Evolutionary conservation across 78 protist species (phyloP).

Genomic region (Dictyostelium purpureum): DNA sequence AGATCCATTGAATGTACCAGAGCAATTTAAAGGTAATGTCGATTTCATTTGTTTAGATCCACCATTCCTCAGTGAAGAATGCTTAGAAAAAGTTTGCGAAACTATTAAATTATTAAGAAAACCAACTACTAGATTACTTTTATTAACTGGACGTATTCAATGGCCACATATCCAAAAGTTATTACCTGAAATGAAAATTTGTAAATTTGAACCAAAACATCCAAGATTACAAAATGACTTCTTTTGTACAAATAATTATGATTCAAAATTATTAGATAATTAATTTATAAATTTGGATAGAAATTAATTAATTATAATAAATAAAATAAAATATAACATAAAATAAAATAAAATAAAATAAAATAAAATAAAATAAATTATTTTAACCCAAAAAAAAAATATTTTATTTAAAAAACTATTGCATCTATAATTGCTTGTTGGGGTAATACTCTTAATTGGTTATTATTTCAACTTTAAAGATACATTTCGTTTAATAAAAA

Average conservation of each 20-base stretch:
- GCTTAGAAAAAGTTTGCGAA: slow-evolving; percentile 52
- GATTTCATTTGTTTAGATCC: slow-evolving; percentile 77
- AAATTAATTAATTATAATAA: too few relatives aligned
- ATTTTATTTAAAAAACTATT: too few relatives aligned
- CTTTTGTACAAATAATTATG: slow-evolving; percentile 51
- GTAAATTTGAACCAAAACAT: slow-evolving; percentile 69
- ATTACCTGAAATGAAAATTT: slow-evolving; percentile 34
- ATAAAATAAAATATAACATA: too few relatives aligned
- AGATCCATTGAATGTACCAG: slow-evolving; percentile 26
- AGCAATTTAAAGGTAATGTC: not conserved
- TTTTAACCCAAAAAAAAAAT: too few relatives aligned
- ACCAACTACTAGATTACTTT: slow-evolving; percentile 21
- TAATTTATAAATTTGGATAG: too few relatives aligned
- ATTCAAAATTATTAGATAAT: slow-evolving; percentile 6
- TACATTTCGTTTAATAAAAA: too few relatives aligned
- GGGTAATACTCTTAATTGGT: too few relatives aligned
- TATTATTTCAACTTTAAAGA: too few relatives aligned
- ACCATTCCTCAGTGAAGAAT: slow-evolving; percentile 61
- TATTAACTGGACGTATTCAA: slow-evolving; percentile 68
- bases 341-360: not conserved
- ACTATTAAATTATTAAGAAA: slow-evolving; percentile 26
- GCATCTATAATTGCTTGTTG: too few relatives aligned
- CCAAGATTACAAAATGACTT: slow-evolving; percentile 73
- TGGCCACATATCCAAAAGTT: slow-evolving; percentile 52
- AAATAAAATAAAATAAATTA: not conserved